Conservation (phyloP, 805 yeast species). For the Candida pini region DNA sequence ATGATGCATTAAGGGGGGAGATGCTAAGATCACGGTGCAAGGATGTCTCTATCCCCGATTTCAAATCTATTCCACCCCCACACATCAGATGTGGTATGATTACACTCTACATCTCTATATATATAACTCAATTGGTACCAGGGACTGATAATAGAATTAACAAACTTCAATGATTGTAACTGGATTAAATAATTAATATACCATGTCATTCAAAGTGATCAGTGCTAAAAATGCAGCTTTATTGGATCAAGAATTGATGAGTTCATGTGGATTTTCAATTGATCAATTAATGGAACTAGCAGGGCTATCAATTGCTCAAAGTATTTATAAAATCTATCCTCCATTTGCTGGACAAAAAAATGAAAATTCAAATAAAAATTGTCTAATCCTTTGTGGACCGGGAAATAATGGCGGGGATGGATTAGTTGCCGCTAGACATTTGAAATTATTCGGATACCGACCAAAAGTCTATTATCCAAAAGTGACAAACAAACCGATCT, state of each 20-base stretch:
- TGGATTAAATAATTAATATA: no score
- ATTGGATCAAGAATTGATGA: slow-evolving; percentile 84
- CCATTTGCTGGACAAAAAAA: slow-evolving; percentile 23
- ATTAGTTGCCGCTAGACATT: slow-evolving; percentile 88
- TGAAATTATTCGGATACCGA: slow-evolving; percentile 69
- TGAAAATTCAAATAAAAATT: slow-evolving; percentile 27
- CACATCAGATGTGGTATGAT: no score
- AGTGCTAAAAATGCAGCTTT: slow-evolving; percentile 61
- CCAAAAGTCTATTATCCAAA: slow-evolving; percentile 83
- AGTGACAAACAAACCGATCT: slow-evolving; percentile 50
- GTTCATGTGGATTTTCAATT: slow-evolving; percentile 65
- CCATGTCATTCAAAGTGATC: slow-evolving; percentile 33
- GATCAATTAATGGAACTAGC: slow-evolving; percentile 96
- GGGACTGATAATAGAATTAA: no score
- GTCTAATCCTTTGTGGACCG: slow-evolving; percentile 82
- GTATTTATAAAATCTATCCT: slow-evolving; percentile 66
- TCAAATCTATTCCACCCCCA: no score
- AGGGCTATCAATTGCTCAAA: slow-evolving; percentile 90
- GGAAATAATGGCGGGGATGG: slow-evolving; percentile 99
- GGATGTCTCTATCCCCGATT: no score
- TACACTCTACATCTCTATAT: no score
- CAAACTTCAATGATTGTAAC: no score
- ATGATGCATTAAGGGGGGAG: no score
- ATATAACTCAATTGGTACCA: no score
- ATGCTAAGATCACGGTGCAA: no score